Conservation (phyloP, 306 rosid species). For the Fragaria nilgerrensis region DNA sequence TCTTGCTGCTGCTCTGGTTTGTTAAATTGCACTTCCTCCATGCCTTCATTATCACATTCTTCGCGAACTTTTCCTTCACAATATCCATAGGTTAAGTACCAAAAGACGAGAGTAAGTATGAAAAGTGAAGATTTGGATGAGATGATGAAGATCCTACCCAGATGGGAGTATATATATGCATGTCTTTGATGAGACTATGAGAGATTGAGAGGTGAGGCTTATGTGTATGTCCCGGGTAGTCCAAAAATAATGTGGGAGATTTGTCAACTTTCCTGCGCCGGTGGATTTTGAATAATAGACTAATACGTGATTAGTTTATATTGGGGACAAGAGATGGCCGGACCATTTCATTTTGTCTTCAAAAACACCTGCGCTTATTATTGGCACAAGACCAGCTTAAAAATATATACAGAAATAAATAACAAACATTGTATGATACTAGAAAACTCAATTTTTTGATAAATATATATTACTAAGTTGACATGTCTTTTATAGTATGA, state of each 20-base stretch:
- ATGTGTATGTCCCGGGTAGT: neutral
- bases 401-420: neutral
- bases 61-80: neutral
- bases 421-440: neutral
- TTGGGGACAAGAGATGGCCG: neutral
- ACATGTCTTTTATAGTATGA: neutral
- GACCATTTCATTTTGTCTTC: conserved; percentile 1
- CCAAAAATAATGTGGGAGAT: neutral
- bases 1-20: neutral
- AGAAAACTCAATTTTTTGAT: neutral
- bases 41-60: conserved; percentile 6
- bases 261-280: neutral
- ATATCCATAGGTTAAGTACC: neutral
- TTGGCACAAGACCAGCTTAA: neutral
- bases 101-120: neutral
- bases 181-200: neutral
- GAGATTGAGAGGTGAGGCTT: neutral
- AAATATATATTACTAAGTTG: neutral
- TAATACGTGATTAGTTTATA: neutral
- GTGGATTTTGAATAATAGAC: neutral
- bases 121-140: neutral
- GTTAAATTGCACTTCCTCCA: conserved; percentile 10
- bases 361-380: neutral
- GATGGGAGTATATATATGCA: neutral
- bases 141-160: neutral